These are phyloP conservation scores for Antrodiella citrinella DNA, from an alignment of 768 basidiomycete genomes.

Conservation along the genomic window DNA sequence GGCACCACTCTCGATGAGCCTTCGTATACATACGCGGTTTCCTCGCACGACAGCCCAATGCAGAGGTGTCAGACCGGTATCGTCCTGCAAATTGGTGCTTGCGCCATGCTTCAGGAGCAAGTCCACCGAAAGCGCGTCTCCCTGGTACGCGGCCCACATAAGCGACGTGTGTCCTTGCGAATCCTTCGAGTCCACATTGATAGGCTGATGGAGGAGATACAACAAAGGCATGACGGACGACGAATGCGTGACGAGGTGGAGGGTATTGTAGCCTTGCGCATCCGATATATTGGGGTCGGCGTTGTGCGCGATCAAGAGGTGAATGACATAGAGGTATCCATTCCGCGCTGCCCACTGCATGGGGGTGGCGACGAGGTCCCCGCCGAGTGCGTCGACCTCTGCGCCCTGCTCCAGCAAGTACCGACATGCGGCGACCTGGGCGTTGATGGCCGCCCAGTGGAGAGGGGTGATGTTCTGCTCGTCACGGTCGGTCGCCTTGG, in stretches of 20 bases:
- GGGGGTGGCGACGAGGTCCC: constrained; percentile 90
- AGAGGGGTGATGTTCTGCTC: constrained; percentile 89
- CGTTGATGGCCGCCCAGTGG: constrained; percentile 98
- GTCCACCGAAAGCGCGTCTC: constrained; percentile 92
- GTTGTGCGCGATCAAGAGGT: constrained; percentile 80
- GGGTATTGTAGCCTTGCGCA: constrained; percentile 91
- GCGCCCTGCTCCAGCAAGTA: constrained; percentile 89
- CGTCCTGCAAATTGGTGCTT: constrained; percentile 66
- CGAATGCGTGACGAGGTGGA: constrained; percentile 93
- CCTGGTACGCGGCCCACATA: constrained; percentile 99
- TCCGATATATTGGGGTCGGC: constrained; percentile 91
- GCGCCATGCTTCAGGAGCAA: constrained; percentile 84
- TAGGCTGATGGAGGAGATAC: constrained; percentile 87
- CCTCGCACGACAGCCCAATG: constrained; percentile 98
- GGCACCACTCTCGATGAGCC: constrained; percentile 79
- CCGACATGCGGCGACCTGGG: constrained; percentile 82
- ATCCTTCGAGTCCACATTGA: constrained; percentile 87
- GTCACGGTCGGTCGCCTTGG: constrained; percentile 72
- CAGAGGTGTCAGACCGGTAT: constrained; percentile 76
- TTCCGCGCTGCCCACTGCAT: constrained; percentile 98
- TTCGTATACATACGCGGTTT: constrained; percentile 79
- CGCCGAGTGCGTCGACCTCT: constrained; percentile 89
- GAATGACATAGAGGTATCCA: constrained; percentile 93
- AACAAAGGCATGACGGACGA: constrained; percentile 91
- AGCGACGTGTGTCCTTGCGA: constrained; percentile 88